Percentiles rank a stretch among this genome's conserved stretches.
Evolutionary conservation across 352 stramenopile species (phyloP).

Genomic region (Plasmopara viticola): DNA sequence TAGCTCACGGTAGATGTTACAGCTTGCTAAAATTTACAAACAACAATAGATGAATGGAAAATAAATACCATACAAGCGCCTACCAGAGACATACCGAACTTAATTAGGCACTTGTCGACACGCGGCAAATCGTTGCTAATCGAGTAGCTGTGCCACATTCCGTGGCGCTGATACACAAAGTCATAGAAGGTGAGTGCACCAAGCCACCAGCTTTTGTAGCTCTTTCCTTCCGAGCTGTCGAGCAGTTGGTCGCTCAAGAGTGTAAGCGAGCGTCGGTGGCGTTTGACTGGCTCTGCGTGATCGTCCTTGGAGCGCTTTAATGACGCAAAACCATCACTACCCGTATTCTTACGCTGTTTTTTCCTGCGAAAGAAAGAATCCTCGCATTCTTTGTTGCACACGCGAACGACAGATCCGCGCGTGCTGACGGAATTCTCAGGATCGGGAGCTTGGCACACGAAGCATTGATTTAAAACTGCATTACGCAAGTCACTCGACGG

Average conservation of each 20-base stretch:
- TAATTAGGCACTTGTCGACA: conserved; percentile 63
- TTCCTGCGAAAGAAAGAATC: conserved; percentile 36
- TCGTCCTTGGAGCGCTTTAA: conserved; percentile 36
- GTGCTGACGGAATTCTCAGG: conserved; percentile 66
- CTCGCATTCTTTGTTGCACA: conserved; percentile 71
- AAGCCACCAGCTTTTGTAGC: conserved; percentile 86
- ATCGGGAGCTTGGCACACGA: conserved; percentile 49
- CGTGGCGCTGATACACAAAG: conserved; percentile 80
- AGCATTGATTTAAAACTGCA: conserved; percentile 39
- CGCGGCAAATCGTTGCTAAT: conserved; percentile 63
- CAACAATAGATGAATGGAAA: conserved; percentile 1
- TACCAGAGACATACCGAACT: conserved; percentile 48
- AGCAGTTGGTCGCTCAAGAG: conserved; percentile 73
- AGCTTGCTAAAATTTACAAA: conserved; percentile 38
- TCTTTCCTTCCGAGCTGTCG: conserved; percentile 55
- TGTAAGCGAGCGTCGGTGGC: conserved; percentile 51
- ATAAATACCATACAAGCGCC: background rate
- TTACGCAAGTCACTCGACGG: conserved; percentile 21
- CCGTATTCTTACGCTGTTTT: conserved; percentile 28
- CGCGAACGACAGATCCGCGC: conserved; percentile 39
- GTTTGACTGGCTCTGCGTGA: conserved; percentile 29
- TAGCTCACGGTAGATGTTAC: conserved; percentile 81
- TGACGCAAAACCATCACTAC: conserved; percentile 1
- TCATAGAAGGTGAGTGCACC: conserved; percentile 78
- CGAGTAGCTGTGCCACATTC: conserved; percentile 83